phyloP scores from a whole-genome alignment of 2,329 filamentous ascomycete genomes.

The Tolypocladium nubicola region DNA sequence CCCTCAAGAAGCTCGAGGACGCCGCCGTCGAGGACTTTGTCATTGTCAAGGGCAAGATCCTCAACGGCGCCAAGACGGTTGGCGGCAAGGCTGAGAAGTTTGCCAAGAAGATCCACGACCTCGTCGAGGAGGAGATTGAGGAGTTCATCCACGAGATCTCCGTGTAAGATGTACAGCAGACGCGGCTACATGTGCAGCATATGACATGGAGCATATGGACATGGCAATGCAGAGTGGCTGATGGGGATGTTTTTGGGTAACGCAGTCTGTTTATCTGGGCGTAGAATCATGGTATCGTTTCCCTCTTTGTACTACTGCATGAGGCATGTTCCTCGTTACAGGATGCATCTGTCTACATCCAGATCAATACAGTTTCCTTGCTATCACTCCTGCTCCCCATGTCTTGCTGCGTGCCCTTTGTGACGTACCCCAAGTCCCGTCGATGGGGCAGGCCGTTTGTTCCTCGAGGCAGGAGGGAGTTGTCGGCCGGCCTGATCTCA shows the following conservation, averaged over 20 bases:
- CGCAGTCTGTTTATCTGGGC: constrained; percentile 1
- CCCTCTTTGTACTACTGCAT: constrained; percentile 4
- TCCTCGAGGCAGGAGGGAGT: not conserved
- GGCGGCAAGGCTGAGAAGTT: constrained; percentile 49
- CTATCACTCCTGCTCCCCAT: not conserved
- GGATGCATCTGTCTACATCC: constrained; percentile 6
- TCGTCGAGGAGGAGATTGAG: constrained; percentile 51
- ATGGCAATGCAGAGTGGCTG: not conserved
- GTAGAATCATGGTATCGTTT: constrained; percentile 1
- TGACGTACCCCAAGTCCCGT: not conserved
- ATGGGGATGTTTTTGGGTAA: not conserved
- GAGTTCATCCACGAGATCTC: constrained; percentile 42
- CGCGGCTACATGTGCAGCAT: not conserved
- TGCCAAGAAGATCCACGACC: constrained; percentile 50
- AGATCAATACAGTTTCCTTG: constrained; percentile 5
- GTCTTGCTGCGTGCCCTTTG: not conserved
- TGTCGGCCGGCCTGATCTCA: not conserved
- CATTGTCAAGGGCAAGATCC: constrained; percentile 43
- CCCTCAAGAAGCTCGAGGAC: constrained; percentile 50
- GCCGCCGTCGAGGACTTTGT: constrained; percentile 52
- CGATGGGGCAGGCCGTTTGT: not conserved
- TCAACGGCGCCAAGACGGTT: constrained; percentile 41
- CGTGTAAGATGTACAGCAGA: not conserved
- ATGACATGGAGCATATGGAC: not conserved
- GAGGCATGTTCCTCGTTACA: constrained; percentile 1